Percentiles rank a stretch among this genome's conserved stretches.
phyloP scores from a whole-genome alignment of 2,329 filamentous ascomycete species.

The Raffaelea albimanens region DNA sequence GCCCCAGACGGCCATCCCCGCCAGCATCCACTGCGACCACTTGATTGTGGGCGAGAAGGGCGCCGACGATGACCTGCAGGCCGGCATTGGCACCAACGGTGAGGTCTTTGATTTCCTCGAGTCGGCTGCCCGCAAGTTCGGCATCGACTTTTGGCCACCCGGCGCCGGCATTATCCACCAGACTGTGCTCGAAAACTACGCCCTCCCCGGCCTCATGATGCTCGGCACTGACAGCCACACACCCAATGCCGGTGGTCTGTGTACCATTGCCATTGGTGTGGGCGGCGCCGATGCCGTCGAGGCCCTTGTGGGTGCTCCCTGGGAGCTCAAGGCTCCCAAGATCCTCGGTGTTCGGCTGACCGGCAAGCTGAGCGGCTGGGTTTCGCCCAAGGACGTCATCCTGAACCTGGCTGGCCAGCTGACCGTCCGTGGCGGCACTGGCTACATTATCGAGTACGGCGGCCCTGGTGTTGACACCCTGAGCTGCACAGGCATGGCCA shows the following conservation, averaged over 20 bases:
- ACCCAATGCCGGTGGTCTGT: conserved; percentile 90
- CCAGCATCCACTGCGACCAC: conserved; percentile 97
- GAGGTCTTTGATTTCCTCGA: conserved; percentile 98
- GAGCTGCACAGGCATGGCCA: conserved; percentile 89
- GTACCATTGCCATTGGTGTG: conserved; percentile 91
- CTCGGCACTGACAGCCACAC: conserved; percentile 96
- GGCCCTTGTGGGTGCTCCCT: conserved; percentile 88
- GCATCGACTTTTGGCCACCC: conserved; percentile 92
- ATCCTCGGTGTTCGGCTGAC: conserved; percentile 77
- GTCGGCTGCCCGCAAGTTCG: conserved; percentile 82
- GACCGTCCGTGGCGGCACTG: conserved; percentile 88
- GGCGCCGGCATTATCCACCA: conserved; percentile 96
- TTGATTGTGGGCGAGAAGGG: conserved; percentile 94
- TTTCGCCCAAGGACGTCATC: conserved; percentile 92
- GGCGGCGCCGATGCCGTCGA: conserved; percentile 96
- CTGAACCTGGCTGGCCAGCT: conserved; percentile 79
- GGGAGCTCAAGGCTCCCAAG: conserved; percentile 94
- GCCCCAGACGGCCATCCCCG: conserved; percentile 80
- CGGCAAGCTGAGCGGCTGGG: conserved; percentile 81
- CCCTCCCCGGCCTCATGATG: conserved; percentile 97
- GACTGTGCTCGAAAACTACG: conserved; percentile 95
- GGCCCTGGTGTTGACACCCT: conserved; percentile 83
- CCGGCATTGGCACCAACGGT: conserved; percentile 83
- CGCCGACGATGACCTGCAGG: conserved; percentile 73
- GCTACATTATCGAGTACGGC: conserved; percentile 89